Conservation (phyloP, 768 basidiomycete species). For the Collybia mongolica region DNA sequence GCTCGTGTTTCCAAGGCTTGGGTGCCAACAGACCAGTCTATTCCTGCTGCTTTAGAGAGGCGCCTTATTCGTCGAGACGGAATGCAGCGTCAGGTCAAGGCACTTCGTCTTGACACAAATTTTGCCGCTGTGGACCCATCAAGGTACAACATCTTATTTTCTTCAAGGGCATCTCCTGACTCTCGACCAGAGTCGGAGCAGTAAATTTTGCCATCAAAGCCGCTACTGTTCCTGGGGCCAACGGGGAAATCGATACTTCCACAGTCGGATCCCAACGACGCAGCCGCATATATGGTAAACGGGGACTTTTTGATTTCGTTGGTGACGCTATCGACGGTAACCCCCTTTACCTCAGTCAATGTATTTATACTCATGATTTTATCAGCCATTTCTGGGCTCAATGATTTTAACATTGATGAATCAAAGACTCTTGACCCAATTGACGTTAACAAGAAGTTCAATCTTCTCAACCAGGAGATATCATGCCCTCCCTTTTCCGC, state of each 20-base stretch:
- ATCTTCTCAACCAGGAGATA: conserved; percentile 23
- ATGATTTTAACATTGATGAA: conserved; percentile 21
- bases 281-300: not conserved
- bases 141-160: conserved; percentile 5
- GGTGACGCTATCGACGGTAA: conserved; percentile 21
- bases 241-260: conserved; percentile 13
- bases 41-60: conserved; percentile 22
- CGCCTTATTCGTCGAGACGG: conserved; percentile 24
- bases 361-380: not conserved
- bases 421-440: conserved; percentile 16
- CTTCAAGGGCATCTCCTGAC: not conserved
- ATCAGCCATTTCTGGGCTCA: not conserved
- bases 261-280: conserved; percentile 10
- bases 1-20: conserved; percentile 31
- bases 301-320: conserved; percentile 24
- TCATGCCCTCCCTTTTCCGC: conserved; percentile 28
- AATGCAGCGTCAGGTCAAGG: conserved; percentile 25
- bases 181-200: conserved; percentile 10
- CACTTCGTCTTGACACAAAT: conserved; percentile 34
- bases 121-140: conserved; percentile 25
- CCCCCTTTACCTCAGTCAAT: conserved; percentile 2
- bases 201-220: conserved; percentile 23
- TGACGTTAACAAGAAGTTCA: conserved; percentile 15
- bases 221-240: conserved; percentile 17
- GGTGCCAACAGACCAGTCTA: conserved; percentile 34